These are phyloP conservation scores for Euphorbia pulcherrima DNA, from an alignment of 345 rosid species.

Conservation along the genomic window DNA sequence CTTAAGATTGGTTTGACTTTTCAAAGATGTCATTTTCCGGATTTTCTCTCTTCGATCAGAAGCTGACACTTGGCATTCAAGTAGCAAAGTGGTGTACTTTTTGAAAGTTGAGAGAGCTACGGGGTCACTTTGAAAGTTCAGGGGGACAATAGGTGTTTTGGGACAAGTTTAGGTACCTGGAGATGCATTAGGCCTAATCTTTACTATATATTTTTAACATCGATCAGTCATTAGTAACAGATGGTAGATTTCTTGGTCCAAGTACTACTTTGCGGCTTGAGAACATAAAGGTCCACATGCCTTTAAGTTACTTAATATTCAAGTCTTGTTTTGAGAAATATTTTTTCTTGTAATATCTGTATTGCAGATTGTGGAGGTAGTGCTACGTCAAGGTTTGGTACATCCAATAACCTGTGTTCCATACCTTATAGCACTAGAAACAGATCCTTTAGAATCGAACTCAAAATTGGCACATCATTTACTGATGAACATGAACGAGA, in stretches of 20 bases:
- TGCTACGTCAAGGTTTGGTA: constrained; percentile 96
- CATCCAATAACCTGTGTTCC: constrained; percentile 99
- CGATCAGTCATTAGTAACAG: neutral
- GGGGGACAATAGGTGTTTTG: too few relatives aligned
- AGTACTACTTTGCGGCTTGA: neutral
- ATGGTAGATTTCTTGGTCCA: constrained; percentile 4
- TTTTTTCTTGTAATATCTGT: neutral
- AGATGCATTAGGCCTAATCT: too few relatives aligned
- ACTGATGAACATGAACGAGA: constrained; percentile 99
- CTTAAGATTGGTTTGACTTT: too few relatives aligned
- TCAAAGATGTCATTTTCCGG: too few relatives aligned
- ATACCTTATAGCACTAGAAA: constrained; percentile 93
- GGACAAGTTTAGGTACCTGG: too few relatives aligned
- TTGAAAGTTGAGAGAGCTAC: too few relatives aligned
- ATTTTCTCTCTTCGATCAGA: too few relatives aligned
- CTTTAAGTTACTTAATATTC: neutral
- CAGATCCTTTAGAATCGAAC: constrained; percentile 90
- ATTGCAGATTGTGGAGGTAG: constrained; percentile 93
- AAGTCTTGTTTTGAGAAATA: neutral
- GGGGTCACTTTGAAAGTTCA: too few relatives aligned
- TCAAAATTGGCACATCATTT: constrained; percentile 96
- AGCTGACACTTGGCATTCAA: too few relatives aligned
- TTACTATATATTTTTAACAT: neutral
- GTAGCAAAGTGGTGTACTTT: too few relatives aligned
- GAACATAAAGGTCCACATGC: neutral